Percentiles rank a stretch among this genome's conserved stretches.
These are phyloP conservation scores for Erodium texanum DNA, from an alignment of 441 rosid species.

Conservation along the genomic window DNA sequence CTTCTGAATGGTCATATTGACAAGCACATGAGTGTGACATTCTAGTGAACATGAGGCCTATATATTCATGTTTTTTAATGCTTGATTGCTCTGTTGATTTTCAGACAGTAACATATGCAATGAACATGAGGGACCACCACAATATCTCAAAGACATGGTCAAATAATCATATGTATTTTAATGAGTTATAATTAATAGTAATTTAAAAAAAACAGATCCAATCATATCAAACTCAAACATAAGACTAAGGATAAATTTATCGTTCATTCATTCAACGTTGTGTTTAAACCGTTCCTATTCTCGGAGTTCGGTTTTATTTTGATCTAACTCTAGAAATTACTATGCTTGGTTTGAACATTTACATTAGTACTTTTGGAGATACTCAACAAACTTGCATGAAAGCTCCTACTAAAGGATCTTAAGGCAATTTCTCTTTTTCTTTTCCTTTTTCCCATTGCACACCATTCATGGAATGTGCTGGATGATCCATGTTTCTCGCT, in stretches of 20 bases:
- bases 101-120: neutral
- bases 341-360: neutral
- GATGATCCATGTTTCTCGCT: conserved; percentile 1
- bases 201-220: too few species aligned
- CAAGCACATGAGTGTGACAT: neutral
- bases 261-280: too few species aligned
- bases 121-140: neutral
- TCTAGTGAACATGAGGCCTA: neutral
- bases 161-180: too few species aligned
- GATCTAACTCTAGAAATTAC: neutral
- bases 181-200: too few species aligned
- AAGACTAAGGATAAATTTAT: too few species aligned
- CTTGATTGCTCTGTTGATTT: neutral
- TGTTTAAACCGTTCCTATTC: too few species aligned
- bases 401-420: neutral
- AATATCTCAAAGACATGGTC: neutral
- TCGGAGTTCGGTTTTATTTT: too few species aligned
- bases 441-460: neutral
- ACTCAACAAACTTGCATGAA: neutral
- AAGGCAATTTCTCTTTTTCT: neutral
- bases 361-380: neutral
- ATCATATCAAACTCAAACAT: too few species aligned
- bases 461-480: neutral
- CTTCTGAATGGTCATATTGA: neutral
- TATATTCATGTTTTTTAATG: neutral